Percentiles rank a stretch among this genome's conserved stretches.
Conservation (phyloP, 2,329 filamentous ascomycete genomes). For the Fusarium clavum region DNA sequence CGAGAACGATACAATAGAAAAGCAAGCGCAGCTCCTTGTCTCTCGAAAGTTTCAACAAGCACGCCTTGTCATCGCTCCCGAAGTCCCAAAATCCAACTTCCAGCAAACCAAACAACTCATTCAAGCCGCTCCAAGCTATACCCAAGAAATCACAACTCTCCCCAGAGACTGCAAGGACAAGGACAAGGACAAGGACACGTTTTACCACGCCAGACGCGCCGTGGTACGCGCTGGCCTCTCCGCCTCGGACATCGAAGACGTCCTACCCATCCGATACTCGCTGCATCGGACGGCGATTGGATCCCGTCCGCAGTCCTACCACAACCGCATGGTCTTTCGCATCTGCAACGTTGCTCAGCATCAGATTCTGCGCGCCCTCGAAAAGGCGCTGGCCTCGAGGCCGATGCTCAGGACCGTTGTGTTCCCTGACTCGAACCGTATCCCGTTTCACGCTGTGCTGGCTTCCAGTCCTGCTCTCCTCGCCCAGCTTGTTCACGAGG, state of each 20-base stretch:
- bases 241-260: slow-evolving; percentile 44
- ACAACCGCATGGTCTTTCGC: slow-evolving; percentile 50
- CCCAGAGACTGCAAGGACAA: neutral
- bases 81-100: neutral
- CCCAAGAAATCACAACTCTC: neutral
- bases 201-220: slow-evolving; percentile 21
- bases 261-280: slow-evolving; percentile 48
- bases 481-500: slow-evolving; percentile 42
- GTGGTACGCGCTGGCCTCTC: slow-evolving; percentile 34
- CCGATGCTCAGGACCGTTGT: slow-evolving; percentile 49
- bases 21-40: slow-evolving; percentile 47
- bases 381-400: slow-evolving; percentile 44
- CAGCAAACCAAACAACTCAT: neutral
- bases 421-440: slow-evolving; percentile 27
- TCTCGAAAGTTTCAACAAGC: slow-evolving; percentile 37
- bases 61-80: slow-evolving; percentile 17
- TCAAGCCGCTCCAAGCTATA: neutral
- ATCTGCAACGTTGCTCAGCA: slow-evolving; percentile 31
- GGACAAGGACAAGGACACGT: slow-evolving; percentile 4
- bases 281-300: slow-evolving; percentile 49
- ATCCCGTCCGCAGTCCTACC: slow-evolving; percentile 51
- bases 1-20: slow-evolving; percentile 48
- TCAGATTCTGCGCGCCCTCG: slow-evolving; percentile 46
- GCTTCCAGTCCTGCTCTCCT: slow-evolving; percentile 39
- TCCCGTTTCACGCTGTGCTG: slow-evolving; percentile 48